Conservation (phyloP, 768 basidiomycete genomes). For the Pleurotus ostreatus region DNA sequence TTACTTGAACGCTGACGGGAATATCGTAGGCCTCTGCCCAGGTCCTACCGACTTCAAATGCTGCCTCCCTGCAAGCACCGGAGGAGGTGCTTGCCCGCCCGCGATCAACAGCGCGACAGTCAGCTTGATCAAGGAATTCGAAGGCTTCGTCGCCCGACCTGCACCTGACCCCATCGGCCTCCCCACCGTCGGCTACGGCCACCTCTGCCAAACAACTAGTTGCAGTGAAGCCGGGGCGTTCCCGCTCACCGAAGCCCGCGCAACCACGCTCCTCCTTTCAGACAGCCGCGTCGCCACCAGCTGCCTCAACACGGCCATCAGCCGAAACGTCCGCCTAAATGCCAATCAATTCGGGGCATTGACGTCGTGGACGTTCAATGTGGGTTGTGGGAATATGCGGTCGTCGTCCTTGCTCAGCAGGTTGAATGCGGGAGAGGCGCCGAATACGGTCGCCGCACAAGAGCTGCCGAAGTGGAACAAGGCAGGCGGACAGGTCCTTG, state of each 20-base stretch:
- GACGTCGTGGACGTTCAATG: slow-evolving; percentile 26
- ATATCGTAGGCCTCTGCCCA: slow-evolving; percentile 21
- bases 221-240: slow-evolving; percentile 30
- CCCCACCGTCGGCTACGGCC: slow-evolving; percentile 32
- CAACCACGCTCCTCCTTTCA: slow-evolving; percentile 22
- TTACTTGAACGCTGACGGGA: not conserved
- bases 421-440: slow-evolving; percentile 26
- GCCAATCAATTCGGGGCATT: slow-evolving; percentile 33
- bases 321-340: slow-evolving; percentile 20
- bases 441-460: slow-evolving; percentile 27
- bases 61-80: slow-evolving; percentile 15
- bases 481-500: slow-evolving; percentile 22
- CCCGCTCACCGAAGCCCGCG: slow-evolving; percentile 26
- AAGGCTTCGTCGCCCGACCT: slow-evolving; percentile 31
- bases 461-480: slow-evolving; percentile 28
- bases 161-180: slow-evolving; percentile 31
- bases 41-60: slow-evolving; percentile 23
- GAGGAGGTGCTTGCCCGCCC: slow-evolving; percentile 11
- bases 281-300: slow-evolving; percentile 23
- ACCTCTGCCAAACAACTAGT: slow-evolving; percentile 24
- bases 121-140: slow-evolving; percentile 25
- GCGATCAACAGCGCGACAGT: slow-evolving; percentile 25
- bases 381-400: slow-evolving; percentile 21
- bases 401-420: slow-evolving; percentile 26
- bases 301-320: slow-evolving; percentile 25